Base-by-base conservation (phyloP, 352 stramenopile genomes). In the Phytophthora nicotianae region DNA sequence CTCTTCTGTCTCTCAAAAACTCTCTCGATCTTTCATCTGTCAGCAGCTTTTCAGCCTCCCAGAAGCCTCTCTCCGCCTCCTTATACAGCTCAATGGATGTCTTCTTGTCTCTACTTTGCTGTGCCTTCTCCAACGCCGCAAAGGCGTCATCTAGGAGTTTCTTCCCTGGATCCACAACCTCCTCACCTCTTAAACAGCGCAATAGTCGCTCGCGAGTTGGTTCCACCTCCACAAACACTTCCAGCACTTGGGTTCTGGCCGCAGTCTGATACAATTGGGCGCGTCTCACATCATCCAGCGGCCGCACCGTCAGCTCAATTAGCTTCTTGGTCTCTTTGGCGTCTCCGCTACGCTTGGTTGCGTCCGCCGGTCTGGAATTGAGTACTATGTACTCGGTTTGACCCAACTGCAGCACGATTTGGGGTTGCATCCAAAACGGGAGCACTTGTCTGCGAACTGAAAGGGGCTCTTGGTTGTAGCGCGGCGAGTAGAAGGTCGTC, bases 181-280 rank as follows among this genome's bases (percentile, higher is more conserved):
- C 6, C 33, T 53, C 49, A 10, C 40, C 54, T 40, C 32, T 42
- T 33, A 74, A 24, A 26, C 53, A 59, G 23, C 29, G 50, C 33
- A 65, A 47, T 21, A 83, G 33, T 16, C 47, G 58, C 32, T 80
- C 62, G 9, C 62, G 64, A 1, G 57, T 62, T 16, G 56, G 29
- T 47, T 63, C 66, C 19, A 59, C 61, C 27, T 77, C 77, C 40
- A 82, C 56, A 41, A 75, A 86, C n/a, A 86, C 16, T 49, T 80
- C 70, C 9, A 86, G 48, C 0, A 53, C 38, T 48, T 69, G 60
- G 3, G 72, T 68, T 8, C 67, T 71, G 1, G 61, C 73, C 16
- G 77, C 70, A 11, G 75, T 86, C 33, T 84, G 75, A 56, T 83
- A 86, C 37, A 65, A 46, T 50, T 75, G 74, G 9, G 72, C 58